phyloP scores from a whole-genome alignment of 106 monocot species.

The Posidonia australis region DNA sequence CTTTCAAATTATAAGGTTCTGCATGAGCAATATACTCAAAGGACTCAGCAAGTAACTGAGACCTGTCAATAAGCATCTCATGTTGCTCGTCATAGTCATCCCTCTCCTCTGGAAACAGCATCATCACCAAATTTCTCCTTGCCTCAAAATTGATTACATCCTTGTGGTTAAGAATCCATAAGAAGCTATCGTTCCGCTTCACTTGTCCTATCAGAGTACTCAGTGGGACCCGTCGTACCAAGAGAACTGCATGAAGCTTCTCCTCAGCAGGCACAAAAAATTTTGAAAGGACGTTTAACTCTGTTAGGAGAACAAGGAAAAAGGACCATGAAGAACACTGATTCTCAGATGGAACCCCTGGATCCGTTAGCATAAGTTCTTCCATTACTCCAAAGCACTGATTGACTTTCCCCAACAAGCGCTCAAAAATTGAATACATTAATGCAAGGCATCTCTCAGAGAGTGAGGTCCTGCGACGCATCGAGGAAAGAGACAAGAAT shows the following conservation, averaged over 20 bases:
- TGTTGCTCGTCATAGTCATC: slow-evolving; percentile 53
- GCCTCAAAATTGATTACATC: slow-evolving; percentile 58
- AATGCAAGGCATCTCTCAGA: slow-evolving; percentile 19
- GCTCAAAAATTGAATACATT: slow-evolving; percentile 26
- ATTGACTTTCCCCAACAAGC: slow-evolving; percentile 28
- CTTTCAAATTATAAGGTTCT: slow-evolving; percentile 38
- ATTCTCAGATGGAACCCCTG: slow-evolving; percentile 7
- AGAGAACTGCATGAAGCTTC: slow-evolving; percentile 35
- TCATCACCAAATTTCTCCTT: slow-evolving; percentile 52
- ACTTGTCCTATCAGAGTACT: slow-evolving; percentile 48
- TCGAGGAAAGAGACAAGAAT: no score
- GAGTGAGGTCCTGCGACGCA: no score
- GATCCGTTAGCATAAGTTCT: slow-evolving; percentile 5
- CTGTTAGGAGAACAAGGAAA: slow-evolving; percentile 35
- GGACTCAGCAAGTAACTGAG: slow-evolving; percentile 54
- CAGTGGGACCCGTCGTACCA: slow-evolving; percentile 21
- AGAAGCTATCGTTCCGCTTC: slow-evolving; percentile 29
- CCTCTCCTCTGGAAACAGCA: slow-evolving; percentile 66
- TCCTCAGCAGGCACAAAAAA: slow-evolving; percentile 35
- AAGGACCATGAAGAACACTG: slow-evolving; percentile 16
- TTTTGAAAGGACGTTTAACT: slow-evolving; percentile 35
- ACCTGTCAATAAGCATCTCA: slow-evolving; percentile 90
- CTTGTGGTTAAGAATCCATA: slow-evolving; percentile 56
- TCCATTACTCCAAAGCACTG: slow-evolving; percentile 23
- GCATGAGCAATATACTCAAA: slow-evolving; percentile 61